Evolutionary conservation across 2,329 filamentous ascomycete species (phyloP).

Genomic region (Gaeumannomyces tritici): DNA sequence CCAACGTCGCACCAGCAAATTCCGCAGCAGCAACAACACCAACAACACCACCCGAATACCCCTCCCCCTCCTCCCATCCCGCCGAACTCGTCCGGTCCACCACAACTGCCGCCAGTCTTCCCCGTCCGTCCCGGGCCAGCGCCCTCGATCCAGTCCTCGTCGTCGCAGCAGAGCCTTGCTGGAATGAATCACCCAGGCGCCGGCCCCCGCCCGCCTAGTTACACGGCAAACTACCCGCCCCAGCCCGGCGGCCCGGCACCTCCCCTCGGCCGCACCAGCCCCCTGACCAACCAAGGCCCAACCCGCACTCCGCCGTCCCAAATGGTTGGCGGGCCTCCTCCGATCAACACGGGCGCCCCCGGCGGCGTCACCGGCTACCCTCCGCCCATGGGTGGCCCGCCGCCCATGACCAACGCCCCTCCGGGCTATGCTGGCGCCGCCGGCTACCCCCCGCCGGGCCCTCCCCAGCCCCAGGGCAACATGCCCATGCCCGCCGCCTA

Average conservation of each 20-base stretch:
- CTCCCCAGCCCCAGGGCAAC: conserved; percentile 15
- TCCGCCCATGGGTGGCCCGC: conserved; percentile 37
- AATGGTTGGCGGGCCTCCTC: conserved; percentile 55
- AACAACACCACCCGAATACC: conserved; percentile 21
- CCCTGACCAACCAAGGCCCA: conserved; percentile 31
- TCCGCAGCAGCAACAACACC: conserved; percentile 7
- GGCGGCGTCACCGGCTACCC: conserved; percentile 39
- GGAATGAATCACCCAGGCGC: conserved; percentile 52
- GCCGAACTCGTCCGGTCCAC: conserved; percentile 11
- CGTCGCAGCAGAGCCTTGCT: conserved; percentile 38
- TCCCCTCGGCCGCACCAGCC: conserved; percentile 43
- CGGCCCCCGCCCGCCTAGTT: conserved; percentile 50
- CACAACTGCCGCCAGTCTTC: conserved; percentile 13
- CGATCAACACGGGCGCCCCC: conserved; percentile 56
- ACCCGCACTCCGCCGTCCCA: conserved; percentile 48
- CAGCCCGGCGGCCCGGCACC: conserved; percentile 25
- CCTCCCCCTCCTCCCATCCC: conserved; percentile 19
- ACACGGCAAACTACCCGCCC: conserved; percentile 44
- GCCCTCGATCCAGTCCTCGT: conserved; percentile 35
- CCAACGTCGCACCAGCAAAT: conserved; percentile 15
- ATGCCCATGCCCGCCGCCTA: conserved; percentile 23
- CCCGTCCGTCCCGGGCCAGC: conserved; percentile 23
- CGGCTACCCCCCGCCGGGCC: conserved; percentile 39
- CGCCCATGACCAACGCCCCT: conserved; percentile 26
- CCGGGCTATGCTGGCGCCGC: conserved; percentile 36